A percentile compares a stretch with the other conserved stretches of the same genome.
Evolutionary conservation across 2,329 filamentous ascomycete species (phyloP).

Genomic region (Pyrenochaeta sp.): DNA sequence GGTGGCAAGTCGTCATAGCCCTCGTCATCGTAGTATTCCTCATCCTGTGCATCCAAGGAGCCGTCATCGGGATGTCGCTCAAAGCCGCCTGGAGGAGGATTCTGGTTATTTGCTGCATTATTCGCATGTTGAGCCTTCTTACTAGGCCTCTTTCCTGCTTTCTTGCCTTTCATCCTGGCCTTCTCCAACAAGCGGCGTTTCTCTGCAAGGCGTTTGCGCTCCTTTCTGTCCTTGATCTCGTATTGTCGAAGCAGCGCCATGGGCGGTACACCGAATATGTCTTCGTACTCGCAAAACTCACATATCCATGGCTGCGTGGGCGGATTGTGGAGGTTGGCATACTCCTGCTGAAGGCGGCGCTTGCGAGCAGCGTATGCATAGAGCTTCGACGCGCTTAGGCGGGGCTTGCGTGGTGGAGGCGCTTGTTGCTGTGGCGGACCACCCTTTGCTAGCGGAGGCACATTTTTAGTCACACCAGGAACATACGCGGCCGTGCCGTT

Average conservation of each 20-base stretch:
- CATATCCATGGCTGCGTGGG: conserved; percentile 93
- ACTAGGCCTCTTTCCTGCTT: conserved; percentile 82
- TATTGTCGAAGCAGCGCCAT: conserved; percentile 87
- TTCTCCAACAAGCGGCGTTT: conserved; percentile 86
- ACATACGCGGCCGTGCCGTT: conserved; percentile 43
- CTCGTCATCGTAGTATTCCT: conserved; percentile 49
- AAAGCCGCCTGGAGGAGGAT: conserved; percentile 37
- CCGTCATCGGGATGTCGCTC: conserved; percentile 43
- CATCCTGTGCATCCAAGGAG: conserved; percentile 40
- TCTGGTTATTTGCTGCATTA: conserved; percentile 41
- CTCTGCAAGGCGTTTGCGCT: conserved; percentile 84
- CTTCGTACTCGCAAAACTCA: conserved; percentile 97
- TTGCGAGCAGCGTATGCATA: conserved; percentile 78
- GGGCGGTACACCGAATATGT: conserved; percentile 89
- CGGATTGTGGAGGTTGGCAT: conserved; percentile 77
- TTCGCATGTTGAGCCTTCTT: conserved; percentile 61
- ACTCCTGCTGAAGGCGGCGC: conserved; percentile 78
- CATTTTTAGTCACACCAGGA: conserved; percentile 34
- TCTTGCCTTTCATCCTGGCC: conserved; percentile 90
- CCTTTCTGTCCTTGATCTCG: conserved; percentile 89
- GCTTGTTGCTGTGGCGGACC: conserved; percentile 51
- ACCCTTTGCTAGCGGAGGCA: conserved; percentile 47
- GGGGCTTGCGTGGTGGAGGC: conserved; percentile 66
- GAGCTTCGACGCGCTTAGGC: conserved; percentile 70
- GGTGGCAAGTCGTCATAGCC: conserved; percentile 42